Base-by-base conservation (phyloP, 1,284 basidiomycete genomes). In the Vanrija sp. region DNA sequence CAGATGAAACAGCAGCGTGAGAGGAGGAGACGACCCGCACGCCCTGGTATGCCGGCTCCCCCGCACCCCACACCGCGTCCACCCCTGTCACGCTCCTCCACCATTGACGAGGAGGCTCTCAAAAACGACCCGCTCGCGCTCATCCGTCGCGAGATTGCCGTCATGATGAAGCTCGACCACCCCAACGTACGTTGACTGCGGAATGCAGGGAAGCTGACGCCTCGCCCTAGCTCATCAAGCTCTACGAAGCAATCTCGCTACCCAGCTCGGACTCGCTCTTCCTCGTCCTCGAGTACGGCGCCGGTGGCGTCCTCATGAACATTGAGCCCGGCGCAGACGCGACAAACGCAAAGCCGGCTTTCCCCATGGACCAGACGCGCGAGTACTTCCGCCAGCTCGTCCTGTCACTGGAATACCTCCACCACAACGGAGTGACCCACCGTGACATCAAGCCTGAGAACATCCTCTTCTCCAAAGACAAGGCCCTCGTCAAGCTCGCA, bases 211-310 rank as follows among this genome's bases (percentile, higher is more conserved):
- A 39, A 26, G 9, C 45, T 54, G 68, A 45, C 65, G 0, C 65
- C 28, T 5, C 34, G 21, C 21, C 5, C 29, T 68, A 81, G 73
- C 73, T 83, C n/a, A 78, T 81, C 6, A 71, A 73, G 26, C 72
- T 83, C 1, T 80, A 78, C 67, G 82, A 83, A 63, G 81, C 81
- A 2, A 78, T 83, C 38, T 82, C 83, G 25, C 81, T 83, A 3
- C 76, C 79, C 2, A 71, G 71, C 39, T 75, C 78, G 18, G 82
- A 83, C 58, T 72, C 75, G 2, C 71, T 83, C 3, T 81, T 80
- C 63, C 78, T 83, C n/a, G 78, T 80, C 3, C 75, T 81, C 52
- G 79, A 80, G 58, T 78, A 79, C 51, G 74, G 79, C 55, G 71
- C 73, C 0, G 81, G 80, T 18, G 82, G 82, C 0, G 76, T 77